Percentiles rank a stretch among this genome's conserved stretches.
Conservation (phyloP, 2,329 filamentous ascomycete genomes). For the Fusarium solani-melongenae region DNA sequence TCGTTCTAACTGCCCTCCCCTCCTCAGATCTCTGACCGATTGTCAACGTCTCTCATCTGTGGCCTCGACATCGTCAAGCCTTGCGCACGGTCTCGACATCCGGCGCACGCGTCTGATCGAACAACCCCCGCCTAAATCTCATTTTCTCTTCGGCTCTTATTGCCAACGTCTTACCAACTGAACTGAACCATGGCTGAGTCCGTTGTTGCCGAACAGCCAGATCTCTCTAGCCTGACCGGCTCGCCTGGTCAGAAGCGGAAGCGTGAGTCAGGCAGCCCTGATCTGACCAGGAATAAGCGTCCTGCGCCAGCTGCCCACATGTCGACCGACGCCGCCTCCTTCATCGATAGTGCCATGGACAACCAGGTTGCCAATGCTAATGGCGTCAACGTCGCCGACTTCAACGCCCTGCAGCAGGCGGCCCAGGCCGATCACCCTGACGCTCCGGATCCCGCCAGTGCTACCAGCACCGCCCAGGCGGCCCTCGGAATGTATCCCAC, state of each 20-base stretch:
- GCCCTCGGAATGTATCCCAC: constrained; percentile 70
- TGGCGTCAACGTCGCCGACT: constrained; percentile 64
- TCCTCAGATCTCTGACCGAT: constrained; percentile 36
- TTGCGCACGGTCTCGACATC: constrained; percentile 17
- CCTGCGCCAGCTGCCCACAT: constrained; percentile 58
- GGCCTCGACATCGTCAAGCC: constrained; percentile 33
- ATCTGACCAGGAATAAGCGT: constrained; percentile 62
- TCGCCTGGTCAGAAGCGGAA: constrained; percentile 67
- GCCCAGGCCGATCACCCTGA: constrained; percentile 60
- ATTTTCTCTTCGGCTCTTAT: constrained; percentile 1
- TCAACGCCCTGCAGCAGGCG: constrained; percentile 67
- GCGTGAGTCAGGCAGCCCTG: constrained; percentile 63
- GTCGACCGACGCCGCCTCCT: constrained; percentile 60
- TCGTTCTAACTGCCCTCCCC: constrained; percentile 38
- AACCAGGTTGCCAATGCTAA: constrained; percentile 52
- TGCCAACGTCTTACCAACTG: constrained; percentile 6
- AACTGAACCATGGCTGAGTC: constrained; percentile 59
- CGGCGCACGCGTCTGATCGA: constrained; percentile 32
- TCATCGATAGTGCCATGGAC: constrained; percentile 66
- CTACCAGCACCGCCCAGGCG: constrained; percentile 69
- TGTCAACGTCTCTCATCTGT: constrained; percentile 36
- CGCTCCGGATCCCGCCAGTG: constrained; percentile 61
- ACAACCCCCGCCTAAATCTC: constrained; percentile 1
- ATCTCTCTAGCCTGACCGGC: constrained; percentile 55
- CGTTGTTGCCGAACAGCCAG: constrained; percentile 59